phyloP scores from a whole-genome alignment of 2,329 filamentous ascomycete genomes.

The Boeremia exigua region DNA sequence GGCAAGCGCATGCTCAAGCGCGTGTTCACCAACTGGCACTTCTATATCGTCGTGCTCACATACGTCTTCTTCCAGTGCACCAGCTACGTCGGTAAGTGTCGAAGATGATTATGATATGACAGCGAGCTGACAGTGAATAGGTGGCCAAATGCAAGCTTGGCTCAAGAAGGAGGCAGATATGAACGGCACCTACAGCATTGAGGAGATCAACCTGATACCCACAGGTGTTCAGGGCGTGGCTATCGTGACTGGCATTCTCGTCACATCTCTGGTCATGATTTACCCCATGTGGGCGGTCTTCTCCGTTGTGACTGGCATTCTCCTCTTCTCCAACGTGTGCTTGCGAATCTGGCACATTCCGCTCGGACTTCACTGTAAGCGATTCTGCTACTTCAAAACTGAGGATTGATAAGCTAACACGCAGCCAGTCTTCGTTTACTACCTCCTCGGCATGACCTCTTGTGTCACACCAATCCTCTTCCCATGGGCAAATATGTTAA shows the following conservation, averaged over 20 bases:
- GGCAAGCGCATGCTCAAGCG: slow-evolving; percentile 53
- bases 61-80: slow-evolving; percentile 48
- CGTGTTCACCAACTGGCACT: slow-evolving; percentile 54
- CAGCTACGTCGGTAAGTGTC: slow-evolving; percentile 45
- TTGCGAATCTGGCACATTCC: slow-evolving; percentile 58
- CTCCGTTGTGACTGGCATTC: slow-evolving; percentile 43
- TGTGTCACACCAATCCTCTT: slow-evolving; percentile 36
- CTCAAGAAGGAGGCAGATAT: slow-evolving; percentile 51
- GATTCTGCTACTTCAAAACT: no score
- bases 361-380: slow-evolving; percentile 42
- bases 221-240: slow-evolving; percentile 55
- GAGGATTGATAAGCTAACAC: slow-evolving; percentile 2
- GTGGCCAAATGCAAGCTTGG: slow-evolving; percentile 58
- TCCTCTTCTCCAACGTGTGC: slow-evolving; percentile 52
- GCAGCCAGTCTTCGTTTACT: slow-evolving; percentile 28
- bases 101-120: not conserved
- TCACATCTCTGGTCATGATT: slow-evolving; percentile 56
- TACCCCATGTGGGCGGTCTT: slow-evolving; percentile 57
- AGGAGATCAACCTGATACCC: slow-evolving; percentile 56
- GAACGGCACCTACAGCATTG: slow-evolving; percentile 49
- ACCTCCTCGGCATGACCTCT: slow-evolving; percentile 32
- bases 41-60: slow-evolving; percentile 55
- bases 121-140: not conserved
- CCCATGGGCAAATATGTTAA: slow-evolving; percentile 34
- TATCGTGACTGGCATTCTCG: slow-evolving; percentile 56